Evolutionary conservation across 1,284 basidiomycete genomes (phyloP), one percentile per base, ranked within the genome.

Genomic region (Volvariella volvacea): DNA sequence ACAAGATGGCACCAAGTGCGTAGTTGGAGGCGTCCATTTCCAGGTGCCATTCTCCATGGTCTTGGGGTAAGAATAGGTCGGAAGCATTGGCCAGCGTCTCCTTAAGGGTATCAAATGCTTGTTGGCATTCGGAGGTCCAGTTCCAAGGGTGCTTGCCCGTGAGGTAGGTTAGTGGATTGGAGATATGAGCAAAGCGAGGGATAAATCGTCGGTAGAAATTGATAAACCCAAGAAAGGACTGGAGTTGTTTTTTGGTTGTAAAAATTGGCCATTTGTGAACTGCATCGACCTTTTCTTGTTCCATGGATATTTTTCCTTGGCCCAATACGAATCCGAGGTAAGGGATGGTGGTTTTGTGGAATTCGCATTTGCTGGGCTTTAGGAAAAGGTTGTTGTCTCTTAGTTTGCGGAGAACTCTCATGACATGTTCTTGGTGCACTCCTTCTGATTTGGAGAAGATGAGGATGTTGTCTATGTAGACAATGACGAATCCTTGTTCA

Each of bases 121-220:
- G 17, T 36, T 59, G 38, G 17, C 46, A 17, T 32, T 49, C 33
- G 2, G 28, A 8, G 4, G 33, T 48, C 57, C 57, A 59, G 3
- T 25, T 34, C 21, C 22, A 52, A 58, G 16, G 12, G 0, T 47
- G 46, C 19, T 58, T 61, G 19, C 46, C 50, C 1, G 48, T 46
- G 0, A 61, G 41, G 1, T 47, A 21, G 10, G 52, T 50, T 1
- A 61, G 41, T 1, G 58, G 57, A 53, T 22, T 45, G n/a, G 52
- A 58, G 20, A 51, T 50, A 2, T 57, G 32, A 1, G 55, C 42
- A 47, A 61, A 76, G 1, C 59, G 46, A n/a, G 52, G 21, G 10
- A 76, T 67, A 49, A 75, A 76, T n/a, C 56, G 48, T 1, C 64
- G 48, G 43, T 76, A 65, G 44, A 63, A 66, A 42, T 65, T 65